These are phyloP conservation scores for Murraya koenigii DNA, from an alignment of 345 rosid species.

Conservation along the genomic window DNA sequence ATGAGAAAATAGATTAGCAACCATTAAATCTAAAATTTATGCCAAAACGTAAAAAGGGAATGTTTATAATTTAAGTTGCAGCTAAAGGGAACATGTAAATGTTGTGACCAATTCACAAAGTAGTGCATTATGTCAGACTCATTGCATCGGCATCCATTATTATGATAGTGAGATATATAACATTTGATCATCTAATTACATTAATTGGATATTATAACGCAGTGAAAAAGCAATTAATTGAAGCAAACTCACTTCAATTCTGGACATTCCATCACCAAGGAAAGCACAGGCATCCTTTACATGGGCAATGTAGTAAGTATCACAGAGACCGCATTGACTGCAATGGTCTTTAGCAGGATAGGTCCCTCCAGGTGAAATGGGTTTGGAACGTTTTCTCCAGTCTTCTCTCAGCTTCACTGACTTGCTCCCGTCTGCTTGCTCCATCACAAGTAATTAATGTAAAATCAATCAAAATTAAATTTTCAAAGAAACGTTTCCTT, in stretches of 20 bases:
- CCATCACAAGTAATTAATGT: not conserved
- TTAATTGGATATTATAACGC: not conserved
- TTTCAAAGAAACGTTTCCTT: not conserved
- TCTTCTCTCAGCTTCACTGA: constrained; percentile 66
- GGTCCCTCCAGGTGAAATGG: constrained; percentile 83
- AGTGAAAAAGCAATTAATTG: not conserved
- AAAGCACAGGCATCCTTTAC: constrained; percentile 94
- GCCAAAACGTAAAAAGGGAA: not conserved
- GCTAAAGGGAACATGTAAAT: not conserved
- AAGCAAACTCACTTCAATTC: constrained; percentile 61
- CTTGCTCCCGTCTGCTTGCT: constrained; percentile 34
- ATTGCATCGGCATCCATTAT: not conserved
- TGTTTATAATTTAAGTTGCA: not conserved
- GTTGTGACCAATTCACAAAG: not conserved
- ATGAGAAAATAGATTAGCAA: constrained; percentile 14
- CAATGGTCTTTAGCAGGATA: constrained; percentile 97
- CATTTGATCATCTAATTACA: not conserved
- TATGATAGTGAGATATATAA: not conserved
- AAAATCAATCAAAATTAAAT: not conserved
- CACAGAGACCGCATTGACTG: constrained; percentile 95
- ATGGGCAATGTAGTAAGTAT: constrained; percentile 90
- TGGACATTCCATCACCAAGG: constrained; percentile 95
- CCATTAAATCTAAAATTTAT: not conserved
- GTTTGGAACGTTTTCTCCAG: constrained; percentile 84
- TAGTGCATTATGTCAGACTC: not conserved